Evolutionary conservation across 306 rosid species (phyloP), one percentile per base, ranked within the genome.

Genomic region (Medicago ruthenica): DNA sequence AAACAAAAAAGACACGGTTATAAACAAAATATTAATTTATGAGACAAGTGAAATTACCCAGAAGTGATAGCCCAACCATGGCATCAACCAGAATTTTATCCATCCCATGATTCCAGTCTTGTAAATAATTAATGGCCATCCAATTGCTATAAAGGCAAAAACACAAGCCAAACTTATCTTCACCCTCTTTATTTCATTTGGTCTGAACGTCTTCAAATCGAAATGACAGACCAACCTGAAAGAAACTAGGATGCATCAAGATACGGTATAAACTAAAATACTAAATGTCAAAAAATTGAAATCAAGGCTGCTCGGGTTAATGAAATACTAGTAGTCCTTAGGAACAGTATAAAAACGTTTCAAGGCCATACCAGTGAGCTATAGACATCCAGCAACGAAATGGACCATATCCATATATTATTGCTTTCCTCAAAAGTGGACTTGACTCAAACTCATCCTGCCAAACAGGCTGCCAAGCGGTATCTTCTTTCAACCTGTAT

Each of bases 21-120:
- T 66, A 48, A 62, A 31, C 78, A 71, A 81, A 57, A 80, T 42
- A 74, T 22, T 48, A 75, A 18, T 54, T 78, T 67, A 60, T 65
- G 57, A 60, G 73, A 47, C 17, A 55, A 81, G 68, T 47, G 55
- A 80, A 47, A 79, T 82, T 95, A 95, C 99, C 99, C 99, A 95
- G 73, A 95, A 92, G 92, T 95, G 97, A 79, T 92, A 95, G 76
- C 97, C 99, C 82, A 92, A 82, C 97, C 97, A 95, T 34, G 99
- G 99, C 97, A 95, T 92, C 87, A 95, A 68, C 99, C 99, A 95
- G 88, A 84, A 95, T 70, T 95, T 95, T 78, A 95, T 76, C 99
- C 99, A 95, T 78, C 99, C 99, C 81, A 92, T 70, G 60, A 92
- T 85, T 78, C 99, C 99, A 0, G 91, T 70, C 89, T 90, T 95